Conservation (phyloP, 2,329 filamentous ascomycete genomes). For the Hymenoscyphus infarciens region DNA sequence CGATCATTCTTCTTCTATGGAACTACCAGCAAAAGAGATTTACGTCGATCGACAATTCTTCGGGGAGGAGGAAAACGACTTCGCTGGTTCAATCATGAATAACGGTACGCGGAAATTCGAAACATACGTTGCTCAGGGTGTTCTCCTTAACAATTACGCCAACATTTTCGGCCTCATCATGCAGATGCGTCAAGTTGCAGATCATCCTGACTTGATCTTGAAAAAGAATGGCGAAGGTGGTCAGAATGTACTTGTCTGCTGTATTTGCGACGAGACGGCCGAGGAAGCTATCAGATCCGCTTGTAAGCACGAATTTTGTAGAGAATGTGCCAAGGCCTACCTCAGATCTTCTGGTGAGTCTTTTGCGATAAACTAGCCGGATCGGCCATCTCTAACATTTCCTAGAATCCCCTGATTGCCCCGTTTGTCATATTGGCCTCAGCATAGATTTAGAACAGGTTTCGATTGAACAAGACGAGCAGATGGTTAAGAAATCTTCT, state of each 20-base stretch:
- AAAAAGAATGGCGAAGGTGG: conserved; percentile 84
- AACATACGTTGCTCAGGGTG: conserved; percentile 90
- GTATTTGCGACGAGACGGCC: conserved; percentile 93
- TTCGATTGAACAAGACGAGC: conserved; percentile 88
- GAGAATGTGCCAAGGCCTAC: conserved; percentile 75
- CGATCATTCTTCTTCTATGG: conserved; percentile 91
- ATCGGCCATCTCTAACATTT: conserved; percentile 17
- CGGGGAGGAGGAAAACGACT: conserved; percentile 91
- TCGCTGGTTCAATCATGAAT: conserved; percentile 93
- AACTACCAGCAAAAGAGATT: conserved; percentile 91
- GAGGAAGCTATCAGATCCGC: conserved; percentile 90
- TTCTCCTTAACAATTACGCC: conserved; percentile 95
- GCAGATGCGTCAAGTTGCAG: conserved; percentile 97
- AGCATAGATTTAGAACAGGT: conserved; percentile 92
- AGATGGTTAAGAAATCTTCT: conserved; percentile 84
- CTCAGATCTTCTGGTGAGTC: conserved; percentile 70
- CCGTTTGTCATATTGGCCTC: conserved; percentile 84
- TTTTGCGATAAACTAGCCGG: not conserved
- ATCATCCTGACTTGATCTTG: conserved; percentile 90
- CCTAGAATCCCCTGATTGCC: conserved; percentile 66
- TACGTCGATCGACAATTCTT: conserved; percentile 94
- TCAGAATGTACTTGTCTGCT: conserved; percentile 86
- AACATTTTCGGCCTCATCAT: conserved; percentile 99
- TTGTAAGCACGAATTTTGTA: conserved; percentile 91
- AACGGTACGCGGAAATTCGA: conserved; percentile 86